Evolutionary conservation across 768 basidiomycete species (phyloP), one percentile per base, ranked within the genome.

Genomic region (Boletus insuetus): DNA sequence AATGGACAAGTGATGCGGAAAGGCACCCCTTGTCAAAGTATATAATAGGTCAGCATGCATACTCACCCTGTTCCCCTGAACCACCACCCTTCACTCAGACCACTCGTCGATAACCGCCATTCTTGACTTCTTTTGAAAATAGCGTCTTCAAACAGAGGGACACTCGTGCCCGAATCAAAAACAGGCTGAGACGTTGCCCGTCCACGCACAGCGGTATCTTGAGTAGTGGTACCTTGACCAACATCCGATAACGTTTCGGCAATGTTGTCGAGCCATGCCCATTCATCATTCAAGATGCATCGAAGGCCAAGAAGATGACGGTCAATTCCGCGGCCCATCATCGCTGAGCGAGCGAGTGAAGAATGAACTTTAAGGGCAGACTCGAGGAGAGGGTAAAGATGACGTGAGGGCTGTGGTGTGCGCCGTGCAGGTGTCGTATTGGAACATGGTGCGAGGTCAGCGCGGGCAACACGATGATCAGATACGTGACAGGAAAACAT

Each of bases 81-180:
- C 38, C 87, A 76, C 60, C 85, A 80, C 0, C 94, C 94, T 24
- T 89, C 87, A 71, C 89, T 93, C 59, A 97, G 70, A 8, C 89
- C 93, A 72, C 91, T 95, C 8, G 94, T 96, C 58, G 89, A 91
- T 39, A 97, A 75, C 61, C 87, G 89, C 95, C 94, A 97, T 56
- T 82, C 80, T 58, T 87, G 80, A 62, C 90, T 92, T 53, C 79
- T 79, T 20, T 75, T 73, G 72, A 91, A 96, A 11, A 92, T 67
- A 38, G 81, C 76, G 71, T 97, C 94, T 6, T 89, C 83, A 63
- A 97, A 90, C 7, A 97, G 68, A 1, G 78, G 65, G 16, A 51
- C 35, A n/a, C 22, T 46, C 12, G 22, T 26, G 24, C 37, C 42
- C 22, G 38, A 45, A 44, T 4, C 38, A 11, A 48, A 19, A 6